Percentiles rank a stretch among this genome's conserved stretches.
phyloP scores from a whole-genome alignment of 352 stramenopile species.

The Ophiocytium majus region DNA sequence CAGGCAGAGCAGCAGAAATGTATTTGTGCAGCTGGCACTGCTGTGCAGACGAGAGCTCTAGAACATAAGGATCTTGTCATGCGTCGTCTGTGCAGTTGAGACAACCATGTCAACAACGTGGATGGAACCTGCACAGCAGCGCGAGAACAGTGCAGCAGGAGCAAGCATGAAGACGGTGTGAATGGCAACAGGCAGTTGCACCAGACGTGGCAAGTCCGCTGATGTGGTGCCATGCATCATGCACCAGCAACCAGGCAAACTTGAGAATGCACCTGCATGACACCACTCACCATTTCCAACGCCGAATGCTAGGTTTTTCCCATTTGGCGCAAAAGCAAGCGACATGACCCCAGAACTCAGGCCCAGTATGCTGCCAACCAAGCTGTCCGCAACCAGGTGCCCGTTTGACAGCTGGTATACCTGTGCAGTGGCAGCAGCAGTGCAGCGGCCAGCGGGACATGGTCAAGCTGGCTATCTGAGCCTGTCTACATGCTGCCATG shows the following conservation, averaged over 20 bases:
- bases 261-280: background rate
- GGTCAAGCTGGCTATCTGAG: no score
- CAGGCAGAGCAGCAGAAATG: background rate
- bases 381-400: background rate
- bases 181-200: background rate
- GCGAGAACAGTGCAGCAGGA: no score
- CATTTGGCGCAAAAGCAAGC: constrained; percentile 17
- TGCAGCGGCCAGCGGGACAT: no score
- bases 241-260: background rate
- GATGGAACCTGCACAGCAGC: background rate
- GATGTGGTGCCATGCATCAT: background rate
- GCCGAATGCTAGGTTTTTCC: constrained; percentile 22
- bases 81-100: background rate
- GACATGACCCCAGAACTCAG: constrained; percentile 25
- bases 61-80: background rate
- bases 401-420: background rate
- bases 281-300: constrained; percentile 23
- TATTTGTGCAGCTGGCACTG: background rate
- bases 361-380: constrained; percentile 34
- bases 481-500: no score
- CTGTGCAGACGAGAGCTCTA: no score
- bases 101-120: background rate
- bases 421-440: no score
- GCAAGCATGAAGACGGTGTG: no score
- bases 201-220: background rate